Evolutionary conservation across 140 eudicot species (phyloP).

Genomic region (Senecio squalidus): DNA sequence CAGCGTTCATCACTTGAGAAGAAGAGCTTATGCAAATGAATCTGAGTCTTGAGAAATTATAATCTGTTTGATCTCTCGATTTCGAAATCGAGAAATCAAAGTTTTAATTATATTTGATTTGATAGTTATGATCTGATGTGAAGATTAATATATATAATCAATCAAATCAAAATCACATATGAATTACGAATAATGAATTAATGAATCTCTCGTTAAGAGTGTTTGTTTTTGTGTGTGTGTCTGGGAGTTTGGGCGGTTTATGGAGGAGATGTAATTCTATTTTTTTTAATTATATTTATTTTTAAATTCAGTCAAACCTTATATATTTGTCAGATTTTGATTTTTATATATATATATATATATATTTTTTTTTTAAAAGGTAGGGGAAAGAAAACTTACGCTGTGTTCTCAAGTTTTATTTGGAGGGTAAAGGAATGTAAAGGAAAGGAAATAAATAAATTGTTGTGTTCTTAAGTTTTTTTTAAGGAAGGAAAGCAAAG

Average conservation of each 20-base stretch:
- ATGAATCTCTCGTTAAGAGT: conserved; percentile 30
- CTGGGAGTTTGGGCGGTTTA: conserved; percentile 42
- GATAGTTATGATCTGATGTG: conserved; percentile 20
- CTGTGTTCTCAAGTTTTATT: too few relatives aligned
- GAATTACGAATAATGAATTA: not conserved
- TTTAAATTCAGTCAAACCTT: too few relatives aligned
- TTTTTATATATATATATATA: too few relatives aligned
- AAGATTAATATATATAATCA: conserved; percentile 23
- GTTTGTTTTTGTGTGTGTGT: conserved; percentile 22
- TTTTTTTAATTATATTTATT: too few relatives aligned
- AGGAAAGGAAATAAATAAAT: too few relatives aligned
- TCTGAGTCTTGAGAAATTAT: conserved; percentile 9
- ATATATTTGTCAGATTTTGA: too few relatives aligned
- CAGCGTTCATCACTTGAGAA: conserved; percentile 3
- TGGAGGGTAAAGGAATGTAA: too few relatives aligned
- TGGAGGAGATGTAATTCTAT: not conserved
- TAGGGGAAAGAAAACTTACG: too few relatives aligned
- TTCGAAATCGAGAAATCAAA: conserved; percentile 18
- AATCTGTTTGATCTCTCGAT: conserved; percentile 7
- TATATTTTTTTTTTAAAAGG: too few relatives aligned
- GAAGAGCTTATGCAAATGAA: conserved; percentile 15
- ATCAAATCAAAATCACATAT: not conserved
- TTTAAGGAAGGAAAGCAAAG: too few relatives aligned
- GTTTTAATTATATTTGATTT: not conserved
- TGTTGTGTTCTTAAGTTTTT: too few relatives aligned